Conservation (phyloP, 2,329 filamentous ascomycete species). For the Fusarium solani-melongenae region DNA sequence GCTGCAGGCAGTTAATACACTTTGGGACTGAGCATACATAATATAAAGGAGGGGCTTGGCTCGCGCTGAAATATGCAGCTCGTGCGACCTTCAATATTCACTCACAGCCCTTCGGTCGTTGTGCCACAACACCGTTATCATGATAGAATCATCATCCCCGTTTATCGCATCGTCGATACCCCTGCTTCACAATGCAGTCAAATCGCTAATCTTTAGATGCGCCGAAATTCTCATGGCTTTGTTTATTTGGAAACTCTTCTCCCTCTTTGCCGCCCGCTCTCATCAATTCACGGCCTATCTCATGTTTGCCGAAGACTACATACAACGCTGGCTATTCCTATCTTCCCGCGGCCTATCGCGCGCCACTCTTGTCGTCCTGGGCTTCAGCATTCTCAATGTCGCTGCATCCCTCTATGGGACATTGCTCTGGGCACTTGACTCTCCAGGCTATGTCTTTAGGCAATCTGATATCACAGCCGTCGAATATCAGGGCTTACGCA, state of each 20-base stretch:
- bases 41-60: background rate
- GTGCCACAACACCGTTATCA: background rate
- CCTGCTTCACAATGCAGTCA: slow-evolving; percentile 33
- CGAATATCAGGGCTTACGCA: slow-evolving; percentile 11
- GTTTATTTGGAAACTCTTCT: slow-evolving; percentile 31
- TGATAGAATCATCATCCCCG: slow-evolving; percentile 10
- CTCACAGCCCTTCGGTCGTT: background rate
- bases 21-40: background rate
- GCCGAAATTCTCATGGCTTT: slow-evolving; percentile 30
- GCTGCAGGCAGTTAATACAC: background rate
- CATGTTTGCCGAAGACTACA: slow-evolving; percentile 34
- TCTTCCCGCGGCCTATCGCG: slow-evolving; percentile 21
- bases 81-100: background rate
- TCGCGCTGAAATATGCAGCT: background rate
- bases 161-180: slow-evolving; percentile 31
- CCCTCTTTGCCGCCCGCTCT: slow-evolving; percentile 21
- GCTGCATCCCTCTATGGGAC: slow-evolving; percentile 24
- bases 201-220: slow-evolving; percentile 29
- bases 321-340: slow-evolving; percentile 21
- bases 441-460: slow-evolving; percentile 26
- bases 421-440: slow-evolving; percentile 28
- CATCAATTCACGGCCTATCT: slow-evolving; percentile 35
- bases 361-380: slow-evolving; percentile 14
- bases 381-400: slow-evolving; percentile 21
- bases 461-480: background rate